A percentile compares a stretch with the other conserved stretches of the same genome.
These are phyloP conservation scores for Curvularia hawaiiensis DNA, from an alignment of 2,329 filamentous ascomycete species.

Conservation along the genomic window DNA sequence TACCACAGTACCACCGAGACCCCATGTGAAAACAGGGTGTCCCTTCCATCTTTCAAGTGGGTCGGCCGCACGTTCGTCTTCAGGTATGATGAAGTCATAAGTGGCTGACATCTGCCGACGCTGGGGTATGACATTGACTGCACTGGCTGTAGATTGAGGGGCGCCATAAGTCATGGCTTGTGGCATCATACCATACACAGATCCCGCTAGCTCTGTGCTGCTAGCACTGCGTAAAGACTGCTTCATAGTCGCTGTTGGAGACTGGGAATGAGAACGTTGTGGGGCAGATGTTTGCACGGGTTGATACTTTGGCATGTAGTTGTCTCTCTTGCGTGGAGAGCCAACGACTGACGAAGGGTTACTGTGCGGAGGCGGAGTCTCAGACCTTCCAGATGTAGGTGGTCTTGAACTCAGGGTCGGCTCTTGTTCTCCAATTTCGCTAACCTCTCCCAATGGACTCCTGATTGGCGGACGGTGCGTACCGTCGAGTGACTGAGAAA, in stretches of 20 bases:
- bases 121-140: constrained; percentile 40
- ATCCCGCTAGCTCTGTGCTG: constrained; percentile 59
- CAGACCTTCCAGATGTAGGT: constrained; percentile 32
- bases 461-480: constrained; percentile 32
- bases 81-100: constrained; percentile 61
- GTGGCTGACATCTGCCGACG: constrained; percentile 53
- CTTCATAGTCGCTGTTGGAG: constrained; percentile 61
- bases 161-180: constrained; percentile 45
- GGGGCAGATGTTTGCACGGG: constrained; percentile 18
- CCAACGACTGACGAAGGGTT: constrained; percentile 41
- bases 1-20: constrained; percentile 79
- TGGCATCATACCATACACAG: constrained; percentile 56
- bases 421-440: constrained; percentile 40
- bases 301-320: constrained; percentile 59
- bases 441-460: constrained; percentile 42
- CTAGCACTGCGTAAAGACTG: constrained; percentile 49
- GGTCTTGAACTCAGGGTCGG: constrained; percentile 21
- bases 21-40: constrained; percentile 84
- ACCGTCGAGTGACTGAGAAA: constrained; percentile 36
- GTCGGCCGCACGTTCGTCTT: constrained; percentile 67
- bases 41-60: constrained; percentile 90
- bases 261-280: constrained; percentile 62
- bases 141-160: constrained; percentile 22
- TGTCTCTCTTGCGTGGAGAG: constrained; percentile 48
- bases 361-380: constrained; percentile 43